Conservation (phyloP, 257 asterid genomes). For the Capsicum baccatum region DNA sequence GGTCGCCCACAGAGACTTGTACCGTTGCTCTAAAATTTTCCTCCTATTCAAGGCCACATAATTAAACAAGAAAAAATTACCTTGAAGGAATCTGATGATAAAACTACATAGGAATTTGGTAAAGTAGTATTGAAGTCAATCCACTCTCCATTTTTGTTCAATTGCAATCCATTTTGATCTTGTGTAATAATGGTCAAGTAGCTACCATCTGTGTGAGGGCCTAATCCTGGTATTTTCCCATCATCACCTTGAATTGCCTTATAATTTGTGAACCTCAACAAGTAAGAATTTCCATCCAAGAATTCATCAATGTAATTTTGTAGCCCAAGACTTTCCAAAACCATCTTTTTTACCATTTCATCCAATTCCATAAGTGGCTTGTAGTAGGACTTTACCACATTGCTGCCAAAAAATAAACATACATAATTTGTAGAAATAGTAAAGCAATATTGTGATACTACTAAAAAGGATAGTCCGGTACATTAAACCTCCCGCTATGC, state of each 20-base stretch:
- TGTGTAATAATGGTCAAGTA: background rate
- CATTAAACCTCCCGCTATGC: no score
- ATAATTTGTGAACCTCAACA: background rate
- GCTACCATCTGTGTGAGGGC: background rate
- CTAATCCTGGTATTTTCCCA: background rate
- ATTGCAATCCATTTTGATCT: background rate
- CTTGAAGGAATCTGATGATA: background rate
- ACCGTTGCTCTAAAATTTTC: no score
- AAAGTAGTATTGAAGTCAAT: background rate
- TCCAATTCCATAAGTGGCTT: background rate
- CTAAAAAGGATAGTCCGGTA: no score
- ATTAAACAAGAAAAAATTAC: background rate
- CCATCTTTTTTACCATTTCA: constrained; percentile 18
- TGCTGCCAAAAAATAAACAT: background rate
- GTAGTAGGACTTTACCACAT: background rate
- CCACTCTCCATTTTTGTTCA: background rate
- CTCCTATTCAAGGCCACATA: no score
- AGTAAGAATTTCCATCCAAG: background rate
- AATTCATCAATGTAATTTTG: background rate
- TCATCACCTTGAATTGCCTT: background rate
- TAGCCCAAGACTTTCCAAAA: constrained; percentile 11
- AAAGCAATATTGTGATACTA: no score
- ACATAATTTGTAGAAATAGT: no score
- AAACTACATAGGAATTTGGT: background rate
- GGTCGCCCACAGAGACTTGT: no score